Base-by-base conservation (phyloP, 495 filamentous ascomycete genomes). In the Diplogelasinospora grovesii region DNA sequence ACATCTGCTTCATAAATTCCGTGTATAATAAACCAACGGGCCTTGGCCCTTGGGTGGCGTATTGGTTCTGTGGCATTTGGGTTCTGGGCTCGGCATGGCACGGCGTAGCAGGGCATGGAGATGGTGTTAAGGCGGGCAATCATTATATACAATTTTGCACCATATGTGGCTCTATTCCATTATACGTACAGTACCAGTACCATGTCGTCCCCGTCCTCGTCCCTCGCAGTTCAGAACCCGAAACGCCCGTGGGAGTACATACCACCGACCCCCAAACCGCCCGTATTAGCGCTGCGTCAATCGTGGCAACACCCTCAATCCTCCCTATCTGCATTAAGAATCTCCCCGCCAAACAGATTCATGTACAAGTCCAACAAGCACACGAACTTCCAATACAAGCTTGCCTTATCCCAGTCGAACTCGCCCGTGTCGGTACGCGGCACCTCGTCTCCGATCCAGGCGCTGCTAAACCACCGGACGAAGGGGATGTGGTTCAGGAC, bases 391-490 rank as follows among this genome's bases (percentile, higher is more conserved):
- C 88, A 95, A 61, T 89, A 93, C 28, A 81, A 56, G 43, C 79
- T 85, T 3, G 87, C 87, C 44, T 69, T 75, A 25, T 70, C 73
- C 61, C 75, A 82, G 50, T 95, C 87, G 45, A 93, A 89, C 2
- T 76, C 74, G n/a, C 86, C 87, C 33, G 78, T 66, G n/a, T 89
- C 86, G 23, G 69, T 78, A 28, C 85, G 71, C 26, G 85, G 84
- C 15, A 89, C 79, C 37, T 79, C 75, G 46, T 79, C 79, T 3
- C 87, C 88, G 40, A 93, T 89, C 41, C 92, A 78, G 44, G 86
- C 83, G 20, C 82, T 77, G 4, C 75, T 81, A 47, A 89, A 82
- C 75, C 81, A 83, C 41, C 68, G 73, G 36, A 84, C 52, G 33
- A 83, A 63, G 1, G 82, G 80, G 23, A 86, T 75, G 19, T 74